Evolutionary conservation across 495 filamentous ascomycete species (phyloP).

Genomic region (Symbiotaphrina buchneri): DNA sequence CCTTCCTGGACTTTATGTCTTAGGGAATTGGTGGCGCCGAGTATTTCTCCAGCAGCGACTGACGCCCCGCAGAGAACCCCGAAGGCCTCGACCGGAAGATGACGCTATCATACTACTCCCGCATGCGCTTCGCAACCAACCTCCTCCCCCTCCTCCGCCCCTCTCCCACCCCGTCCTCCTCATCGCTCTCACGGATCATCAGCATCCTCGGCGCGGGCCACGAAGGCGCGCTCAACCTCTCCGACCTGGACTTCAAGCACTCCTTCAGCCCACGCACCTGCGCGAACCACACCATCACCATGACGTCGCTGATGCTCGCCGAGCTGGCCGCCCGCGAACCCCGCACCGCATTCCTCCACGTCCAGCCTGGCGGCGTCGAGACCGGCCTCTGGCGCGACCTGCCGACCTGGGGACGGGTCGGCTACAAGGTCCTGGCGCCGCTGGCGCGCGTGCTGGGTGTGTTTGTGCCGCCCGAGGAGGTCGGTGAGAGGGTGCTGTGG

Average conservation of each 20-base stretch:
- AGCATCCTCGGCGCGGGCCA: slow-evolving; percentile 25
- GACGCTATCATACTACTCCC: slow-evolving; percentile 8
- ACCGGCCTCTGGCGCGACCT: slow-evolving; percentile 13
- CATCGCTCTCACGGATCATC: slow-evolving; percentile 32
- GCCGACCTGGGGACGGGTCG: slow-evolving; percentile 1
- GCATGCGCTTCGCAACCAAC: slow-evolving; percentile 18
- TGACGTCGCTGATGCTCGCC: slow-evolving; percentile 29
- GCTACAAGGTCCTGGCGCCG: slow-evolving; percentile 1
- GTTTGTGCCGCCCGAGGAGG: slow-evolving; percentile 17
- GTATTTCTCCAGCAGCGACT: too few relatives aligned
- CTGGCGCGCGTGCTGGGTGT: slow-evolving; percentile 11
- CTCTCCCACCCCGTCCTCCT: slow-evolving; percentile 4
- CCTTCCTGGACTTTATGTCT: too few relatives aligned
- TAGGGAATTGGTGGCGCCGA: too few relatives aligned
- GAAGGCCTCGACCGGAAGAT: slow-evolving; percentile 9
- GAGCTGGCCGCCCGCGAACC: slow-evolving; percentile 21
- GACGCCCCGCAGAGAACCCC: slow-evolving; percentile 6
- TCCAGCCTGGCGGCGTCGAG: slow-evolving; percentile 29
- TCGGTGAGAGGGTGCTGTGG: slow-evolving; percentile 30
- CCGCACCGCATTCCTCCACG: slow-evolving; percentile 31
- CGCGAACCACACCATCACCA: slow-evolving; percentile 20
- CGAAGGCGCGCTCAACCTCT: slow-evolving; percentile 25
- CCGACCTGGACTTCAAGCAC: slow-evolving; percentile 20
- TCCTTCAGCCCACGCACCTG: slow-evolving; percentile 10
- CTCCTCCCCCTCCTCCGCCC: slow-evolving; percentile 32